Conservation (phyloP, 140 eudicot species). For the Stevia rebaudiana region DNA sequence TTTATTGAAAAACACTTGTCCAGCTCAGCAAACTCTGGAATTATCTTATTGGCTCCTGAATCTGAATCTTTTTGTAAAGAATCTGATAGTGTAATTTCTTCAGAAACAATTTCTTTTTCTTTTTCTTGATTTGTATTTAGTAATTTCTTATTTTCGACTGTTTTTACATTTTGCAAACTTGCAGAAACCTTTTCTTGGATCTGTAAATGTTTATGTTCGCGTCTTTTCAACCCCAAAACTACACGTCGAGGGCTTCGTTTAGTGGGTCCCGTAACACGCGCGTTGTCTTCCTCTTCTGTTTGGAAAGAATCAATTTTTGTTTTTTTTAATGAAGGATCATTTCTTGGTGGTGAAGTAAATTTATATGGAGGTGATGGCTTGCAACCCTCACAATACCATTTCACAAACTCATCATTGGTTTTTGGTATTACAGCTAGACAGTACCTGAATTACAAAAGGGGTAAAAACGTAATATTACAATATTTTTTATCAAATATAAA, state of each 20-base stretch:
- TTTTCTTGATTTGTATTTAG: neutral
- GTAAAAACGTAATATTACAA: no score
- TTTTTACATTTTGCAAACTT: constrained; percentile 1
- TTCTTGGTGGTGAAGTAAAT: neutral
- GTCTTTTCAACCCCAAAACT: constrained; percentile 19
- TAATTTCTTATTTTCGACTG: neutral
- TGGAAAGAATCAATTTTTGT: constrained; percentile 11
- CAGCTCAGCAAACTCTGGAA: constrained; percentile 11
- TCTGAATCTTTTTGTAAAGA: neutral
- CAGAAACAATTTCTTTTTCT: neutral
- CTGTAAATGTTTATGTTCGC: neutral
- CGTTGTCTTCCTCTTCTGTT: neutral
- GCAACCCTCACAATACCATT: constrained; percentile 39
- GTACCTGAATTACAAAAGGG: constrained; percentile 25
- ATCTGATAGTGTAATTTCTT: neutral
- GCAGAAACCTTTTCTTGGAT: neutral
- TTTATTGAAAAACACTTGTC: constrained; percentile 4
- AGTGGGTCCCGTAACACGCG: neutral
- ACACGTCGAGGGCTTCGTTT: neutral
- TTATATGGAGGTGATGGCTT: constrained; percentile 14
- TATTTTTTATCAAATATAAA: no score
- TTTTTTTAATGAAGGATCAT: constrained; percentile 1
- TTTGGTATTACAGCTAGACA: constrained; percentile 30
- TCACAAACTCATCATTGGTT: constrained; percentile 22
- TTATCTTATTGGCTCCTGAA: constrained; percentile 1